Percentiles rank a stretch among this genome's conserved stretches.
Evolutionary conservation across 129 eudicot species (phyloP).

Genomic region (Pittosporum tobira): DNA sequence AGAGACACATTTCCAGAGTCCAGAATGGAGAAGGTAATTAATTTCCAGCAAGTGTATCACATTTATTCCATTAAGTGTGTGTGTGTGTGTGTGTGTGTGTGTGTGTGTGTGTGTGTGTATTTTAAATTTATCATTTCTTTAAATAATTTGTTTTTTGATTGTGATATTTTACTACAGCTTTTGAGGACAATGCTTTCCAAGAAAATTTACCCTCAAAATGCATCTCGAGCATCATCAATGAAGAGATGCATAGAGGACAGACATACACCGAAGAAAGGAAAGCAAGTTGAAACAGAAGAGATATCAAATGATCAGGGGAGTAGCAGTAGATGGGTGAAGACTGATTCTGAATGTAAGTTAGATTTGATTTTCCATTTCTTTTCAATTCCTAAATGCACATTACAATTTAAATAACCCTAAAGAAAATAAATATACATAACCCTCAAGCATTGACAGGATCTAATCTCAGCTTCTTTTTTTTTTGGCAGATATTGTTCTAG

Average conservation of each 20-base stretch:
- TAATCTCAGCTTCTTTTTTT: not conserved
- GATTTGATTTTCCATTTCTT: too few species aligned
- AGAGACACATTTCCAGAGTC: constrained; percentile 76
- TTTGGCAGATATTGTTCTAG: constrained; percentile 63
- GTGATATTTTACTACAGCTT: constrained; percentile 36
- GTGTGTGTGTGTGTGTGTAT: not conserved
- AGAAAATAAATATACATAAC: not conserved
- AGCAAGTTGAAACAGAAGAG: constrained; percentile 34
- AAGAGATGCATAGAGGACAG: constrained; percentile 38
- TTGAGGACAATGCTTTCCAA: constrained; percentile 79
- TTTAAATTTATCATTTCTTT: not conserved
- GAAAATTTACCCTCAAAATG: constrained; percentile 46
- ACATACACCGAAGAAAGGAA: constrained; percentile 25
- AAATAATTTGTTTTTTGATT: not conserved
- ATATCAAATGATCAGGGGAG: constrained; percentile 31
- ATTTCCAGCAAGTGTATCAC: too few species aligned
- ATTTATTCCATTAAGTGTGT: too few species aligned
- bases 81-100: not conserved
- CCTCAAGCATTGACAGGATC: not conserved
- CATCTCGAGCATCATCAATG: constrained; percentile 41
- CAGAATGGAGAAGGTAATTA: constrained; percentile 86
- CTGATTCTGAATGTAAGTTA: constrained; percentile 88
- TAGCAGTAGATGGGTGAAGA: constrained; percentile 86
- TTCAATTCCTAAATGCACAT: not conserved
- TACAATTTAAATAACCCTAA: too few species aligned